A percentile compares a stretch with the other conserved stretches of the same genome.
These are phyloP conservation scores for Hypoxylon sp. DNA, from an alignment of 2,329 filamentous ascomycete genomes.

Conservation along the genomic window DNA sequence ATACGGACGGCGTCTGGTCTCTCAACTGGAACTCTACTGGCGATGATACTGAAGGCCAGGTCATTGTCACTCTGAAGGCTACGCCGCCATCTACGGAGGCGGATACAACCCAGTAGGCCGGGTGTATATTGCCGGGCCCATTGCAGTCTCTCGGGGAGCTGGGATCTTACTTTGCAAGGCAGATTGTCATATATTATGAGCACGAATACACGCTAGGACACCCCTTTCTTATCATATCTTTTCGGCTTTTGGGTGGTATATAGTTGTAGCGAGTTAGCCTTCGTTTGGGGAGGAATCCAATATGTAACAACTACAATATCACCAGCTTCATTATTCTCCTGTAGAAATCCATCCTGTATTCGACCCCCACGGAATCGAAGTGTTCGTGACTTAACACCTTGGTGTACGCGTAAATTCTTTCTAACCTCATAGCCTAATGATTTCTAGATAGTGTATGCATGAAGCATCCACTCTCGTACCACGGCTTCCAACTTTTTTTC, in stretches of 20 bases:
- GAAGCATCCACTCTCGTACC: neutral
- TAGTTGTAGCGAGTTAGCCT: conserved; percentile 2
- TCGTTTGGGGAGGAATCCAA: conserved; percentile 7
- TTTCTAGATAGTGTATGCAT: neutral
- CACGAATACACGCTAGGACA: conserved; percentile 9
- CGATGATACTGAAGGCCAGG: conserved; percentile 36
- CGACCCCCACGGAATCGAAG: neutral
- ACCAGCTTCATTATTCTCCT: neutral
- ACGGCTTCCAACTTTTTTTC: neutral
- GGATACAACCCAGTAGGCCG: conserved; percentile 6
- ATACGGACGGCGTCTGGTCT: conserved; percentile 44
- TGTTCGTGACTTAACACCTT: neutral
- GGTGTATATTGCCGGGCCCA: neutral
- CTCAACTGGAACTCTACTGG: conserved; percentile 50
- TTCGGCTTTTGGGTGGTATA: conserved; percentile 5
- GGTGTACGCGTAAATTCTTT: neutral
- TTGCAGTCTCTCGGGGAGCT: conserved; percentile 3
- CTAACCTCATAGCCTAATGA: neutral
- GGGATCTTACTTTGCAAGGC: neutral
- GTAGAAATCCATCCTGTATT: neutral
- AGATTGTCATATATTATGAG: neutral
- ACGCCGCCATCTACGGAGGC: conserved; percentile 36
- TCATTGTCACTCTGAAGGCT: conserved; percentile 46
- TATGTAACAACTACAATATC: neutral
- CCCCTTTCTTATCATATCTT: conserved; percentile 4